phyloP scores from a whole-genome alignment of 2,329 filamentous ascomycete genomes.

The Talaromyces sp. region DNA sequence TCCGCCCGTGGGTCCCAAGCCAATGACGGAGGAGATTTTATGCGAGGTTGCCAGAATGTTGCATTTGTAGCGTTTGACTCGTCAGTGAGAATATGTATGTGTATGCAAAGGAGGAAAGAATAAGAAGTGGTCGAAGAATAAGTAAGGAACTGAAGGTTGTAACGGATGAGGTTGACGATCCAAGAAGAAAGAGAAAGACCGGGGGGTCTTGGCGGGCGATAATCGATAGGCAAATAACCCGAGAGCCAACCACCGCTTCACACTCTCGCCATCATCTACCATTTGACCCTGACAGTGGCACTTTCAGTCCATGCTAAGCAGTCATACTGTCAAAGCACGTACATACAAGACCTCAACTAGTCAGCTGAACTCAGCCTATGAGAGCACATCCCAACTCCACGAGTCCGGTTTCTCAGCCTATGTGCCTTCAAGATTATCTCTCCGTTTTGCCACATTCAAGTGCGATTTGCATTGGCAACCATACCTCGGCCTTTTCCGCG shows the following conservation, averaged over 20 bases:
- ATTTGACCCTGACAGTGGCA: background rate
- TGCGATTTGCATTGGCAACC: background rate
- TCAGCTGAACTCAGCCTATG: background rate
- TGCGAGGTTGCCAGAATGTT: background rate
- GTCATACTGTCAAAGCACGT: background rate
- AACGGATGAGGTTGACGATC: background rate
- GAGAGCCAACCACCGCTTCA: slow-evolving; percentile 1
- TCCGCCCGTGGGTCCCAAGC: background rate
- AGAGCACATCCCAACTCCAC: background rate
- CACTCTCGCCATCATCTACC: background rate
- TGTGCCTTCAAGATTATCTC: background rate
- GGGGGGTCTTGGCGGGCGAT: slow-evolving; percentile 3
- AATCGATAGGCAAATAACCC: background rate
- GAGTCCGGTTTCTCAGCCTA: background rate
- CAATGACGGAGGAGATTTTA: background rate
- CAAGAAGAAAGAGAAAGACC: background rate
- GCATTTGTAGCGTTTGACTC: background rate
- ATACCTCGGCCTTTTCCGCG: background rate
- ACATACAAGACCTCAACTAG: background rate
- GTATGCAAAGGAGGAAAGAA: background rate
- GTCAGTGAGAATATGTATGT: background rate
- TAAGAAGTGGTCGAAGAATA: background rate
- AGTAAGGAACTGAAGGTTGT: background rate
- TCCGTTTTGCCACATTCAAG: background rate
- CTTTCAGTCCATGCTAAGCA: background rate